phyloP scores from a whole-genome alignment of 2,329 filamentous ascomycete genomes.

The Magnaporthiopsis rhizophila region DNA sequence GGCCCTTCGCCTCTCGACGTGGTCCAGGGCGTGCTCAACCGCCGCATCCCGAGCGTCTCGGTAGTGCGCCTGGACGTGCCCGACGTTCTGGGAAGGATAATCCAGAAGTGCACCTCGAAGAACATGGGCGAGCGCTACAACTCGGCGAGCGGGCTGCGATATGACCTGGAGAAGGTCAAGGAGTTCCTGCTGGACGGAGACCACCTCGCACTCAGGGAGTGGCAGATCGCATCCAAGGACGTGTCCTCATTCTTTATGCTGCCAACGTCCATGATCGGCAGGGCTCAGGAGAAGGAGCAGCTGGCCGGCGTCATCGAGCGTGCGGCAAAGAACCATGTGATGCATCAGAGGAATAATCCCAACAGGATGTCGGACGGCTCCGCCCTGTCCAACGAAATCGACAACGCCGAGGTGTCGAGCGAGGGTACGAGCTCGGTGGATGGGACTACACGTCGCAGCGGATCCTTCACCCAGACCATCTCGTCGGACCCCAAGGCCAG shows the following conservation, averaged over 20 bases:
- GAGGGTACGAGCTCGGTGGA: slow-evolving; percentile 51
- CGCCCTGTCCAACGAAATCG: slow-evolving; percentile 42
- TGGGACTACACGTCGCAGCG: slow-evolving; percentile 39
- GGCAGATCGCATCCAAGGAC: slow-evolving; percentile 73
- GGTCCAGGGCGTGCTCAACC: slow-evolving; percentile 79
- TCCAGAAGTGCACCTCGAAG: slow-evolving; percentile 89
- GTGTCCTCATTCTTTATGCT: slow-evolving; percentile 89
- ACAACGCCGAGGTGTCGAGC: slow-evolving; percentile 47
- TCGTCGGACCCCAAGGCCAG: slow-evolving; percentile 33
- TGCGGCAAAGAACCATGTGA: slow-evolving; percentile 57
- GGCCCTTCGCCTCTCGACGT: slow-evolving; percentile 79
- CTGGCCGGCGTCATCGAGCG: slow-evolving; percentile 70
- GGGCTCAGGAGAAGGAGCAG: slow-evolving; percentile 60
- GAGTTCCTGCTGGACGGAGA: slow-evolving; percentile 70
- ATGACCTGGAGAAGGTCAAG: slow-evolving; percentile 69
- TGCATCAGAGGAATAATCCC: slow-evolving; percentile 31
- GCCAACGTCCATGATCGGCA: slow-evolving; percentile 73
- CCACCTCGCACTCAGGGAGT: slow-evolving; percentile 59
- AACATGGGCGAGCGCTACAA: slow-evolving; percentile 83
- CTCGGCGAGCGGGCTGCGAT: slow-evolving; percentile 76
- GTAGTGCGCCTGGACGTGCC: slow-evolving; percentile 75
- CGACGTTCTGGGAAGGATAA: slow-evolving; percentile 71
- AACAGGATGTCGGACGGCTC: slow-evolving; percentile 47
- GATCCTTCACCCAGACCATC: slow-evolving; percentile 38
- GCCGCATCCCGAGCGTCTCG: slow-evolving; percentile 69